phyloP scores from a whole-genome alignment of 1,139 yeast species.

The Suhomyces bokatorum region DNA sequence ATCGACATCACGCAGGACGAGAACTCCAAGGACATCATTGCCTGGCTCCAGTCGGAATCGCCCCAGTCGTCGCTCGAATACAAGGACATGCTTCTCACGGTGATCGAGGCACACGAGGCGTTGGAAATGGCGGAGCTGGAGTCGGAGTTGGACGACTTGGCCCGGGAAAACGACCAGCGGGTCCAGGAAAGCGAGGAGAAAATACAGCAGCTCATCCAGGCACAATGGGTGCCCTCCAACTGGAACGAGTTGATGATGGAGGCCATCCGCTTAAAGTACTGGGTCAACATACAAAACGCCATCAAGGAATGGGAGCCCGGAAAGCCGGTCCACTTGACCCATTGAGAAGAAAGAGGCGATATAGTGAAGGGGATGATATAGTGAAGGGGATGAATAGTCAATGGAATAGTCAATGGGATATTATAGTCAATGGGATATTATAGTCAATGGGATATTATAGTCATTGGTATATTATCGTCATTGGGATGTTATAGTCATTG shows the following conservation, averaged over 20 bases:
- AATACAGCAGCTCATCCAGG: slow-evolving; percentile 30
- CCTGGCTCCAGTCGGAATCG: slow-evolving; percentile 32
- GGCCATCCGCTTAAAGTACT: slow-evolving; percentile 76
- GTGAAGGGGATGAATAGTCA: too few species aligned
- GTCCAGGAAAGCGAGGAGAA: slow-evolving; percentile 41
- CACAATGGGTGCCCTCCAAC: slow-evolving; percentile 36
- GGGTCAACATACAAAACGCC: slow-evolving; percentile 76
- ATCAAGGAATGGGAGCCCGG: slow-evolving; percentile 80
- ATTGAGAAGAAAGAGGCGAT: slow-evolving; percentile 27
- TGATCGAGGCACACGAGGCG: slow-evolving; percentile 78
- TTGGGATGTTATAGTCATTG: too few species aligned
- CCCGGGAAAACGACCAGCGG: slow-evolving; percentile 55
- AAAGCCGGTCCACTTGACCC: slow-evolving; percentile 62
- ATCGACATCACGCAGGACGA: slow-evolving; percentile 44
- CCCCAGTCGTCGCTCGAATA: slow-evolving; percentile 40
- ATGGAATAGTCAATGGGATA: too few species aligned
- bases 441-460: too few species aligned
- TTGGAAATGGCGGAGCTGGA: slow-evolving; percentile 63
- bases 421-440: too few species aligned
- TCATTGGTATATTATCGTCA: too few species aligned
- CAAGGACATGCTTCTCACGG: slow-evolving; percentile 66
- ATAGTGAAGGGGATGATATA: too few species aligned
- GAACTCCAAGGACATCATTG: slow-evolving; percentile 38
- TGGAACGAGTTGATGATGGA: slow-evolving; percentile 62
- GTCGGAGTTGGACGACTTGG: slow-evolving; percentile 55